These are phyloP conservation scores for Odontarrhena argentea DNA, from an alignment of 345 rosid genomes.

Conservation along the genomic window DNA sequence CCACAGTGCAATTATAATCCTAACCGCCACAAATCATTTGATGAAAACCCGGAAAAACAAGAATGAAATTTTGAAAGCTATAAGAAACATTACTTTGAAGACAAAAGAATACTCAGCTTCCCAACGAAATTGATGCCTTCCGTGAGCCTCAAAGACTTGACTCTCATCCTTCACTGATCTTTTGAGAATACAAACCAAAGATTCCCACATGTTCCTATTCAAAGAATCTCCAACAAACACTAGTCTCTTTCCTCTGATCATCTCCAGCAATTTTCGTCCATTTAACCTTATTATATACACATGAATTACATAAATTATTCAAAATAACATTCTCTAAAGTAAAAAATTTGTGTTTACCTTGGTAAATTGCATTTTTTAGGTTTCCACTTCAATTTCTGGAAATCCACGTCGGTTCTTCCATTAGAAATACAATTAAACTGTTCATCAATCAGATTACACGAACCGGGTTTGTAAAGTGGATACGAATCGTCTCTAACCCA, in stretches of 20 bases:
- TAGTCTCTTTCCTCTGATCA: slow-evolving; percentile 84
- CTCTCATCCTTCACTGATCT: slow-evolving; percentile 59
- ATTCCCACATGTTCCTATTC: slow-evolving; percentile 98
- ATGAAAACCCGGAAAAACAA: background rate
- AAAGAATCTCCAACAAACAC: slow-evolving; percentile 92
- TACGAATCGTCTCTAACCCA: slow-evolving; percentile 90
- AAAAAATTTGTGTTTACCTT: slow-evolving; percentile 46
- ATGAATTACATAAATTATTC: slow-evolving; percentile 1
- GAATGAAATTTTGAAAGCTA: background rate
- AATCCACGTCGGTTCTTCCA: slow-evolving; percentile 78
- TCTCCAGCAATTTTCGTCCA: slow-evolving; percentile 61
- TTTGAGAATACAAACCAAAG: slow-evolving; percentile 84
- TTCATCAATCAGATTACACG: slow-evolving; percentile 80
- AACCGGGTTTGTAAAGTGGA: slow-evolving; percentile 89
- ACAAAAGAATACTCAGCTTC: slow-evolving; percentile 86
- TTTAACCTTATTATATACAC: slow-evolving; percentile 50
- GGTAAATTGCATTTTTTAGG: slow-evolving; percentile 83
- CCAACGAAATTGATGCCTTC: slow-evolving; percentile 70
- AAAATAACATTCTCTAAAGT: background rate
- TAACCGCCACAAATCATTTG: slow-evolving; percentile 33
- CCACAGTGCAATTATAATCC: slow-evolving; percentile 78
- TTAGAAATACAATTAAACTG: slow-evolving; percentile 79
- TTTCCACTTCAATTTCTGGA: slow-evolving; percentile 82
- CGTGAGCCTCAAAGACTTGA: slow-evolving; percentile 77
- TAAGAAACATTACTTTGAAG: slow-evolving; percentile 61